These are phyloP conservation scores for Hygrocybe coccinea DNA, from an alignment of 768 basidiomycete species.

Conservation along the genomic window DNA sequence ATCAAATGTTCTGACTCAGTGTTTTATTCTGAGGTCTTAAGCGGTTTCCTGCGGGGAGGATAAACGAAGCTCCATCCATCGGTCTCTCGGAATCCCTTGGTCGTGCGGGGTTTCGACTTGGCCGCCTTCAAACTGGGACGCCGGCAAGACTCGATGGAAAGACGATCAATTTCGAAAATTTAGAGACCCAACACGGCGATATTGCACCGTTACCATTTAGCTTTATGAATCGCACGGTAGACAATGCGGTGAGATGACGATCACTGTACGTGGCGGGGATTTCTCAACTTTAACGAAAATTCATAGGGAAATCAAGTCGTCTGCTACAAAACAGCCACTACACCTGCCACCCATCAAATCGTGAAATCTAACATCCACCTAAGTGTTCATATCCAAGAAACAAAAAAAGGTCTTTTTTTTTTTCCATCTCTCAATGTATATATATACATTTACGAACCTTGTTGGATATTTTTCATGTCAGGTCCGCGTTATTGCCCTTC, in stretches of 20 bases:
- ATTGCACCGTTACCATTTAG: conserved; percentile 65
- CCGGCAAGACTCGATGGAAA: conserved; percentile 71
- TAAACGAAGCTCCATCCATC: conserved; percentile 64
- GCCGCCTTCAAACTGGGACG: conserved; percentile 80
- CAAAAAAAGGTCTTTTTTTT: conserved; percentile 62
- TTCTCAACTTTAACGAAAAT: background rate
- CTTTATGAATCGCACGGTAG: conserved; percentile 61
- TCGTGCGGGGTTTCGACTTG: conserved; percentile 73
- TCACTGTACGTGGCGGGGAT: background rate
- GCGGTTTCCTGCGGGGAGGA: conserved; percentile 71
- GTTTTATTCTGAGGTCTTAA: conserved; percentile 47
- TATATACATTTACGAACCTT: background rate
- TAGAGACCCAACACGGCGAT: conserved; percentile 68
- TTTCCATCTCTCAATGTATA: too few relatives aligned
- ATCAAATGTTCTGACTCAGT: background rate
- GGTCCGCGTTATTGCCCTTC: conserved; percentile 92
- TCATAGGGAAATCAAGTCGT: conserved; percentile 63
- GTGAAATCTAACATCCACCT: conserved; percentile 70
- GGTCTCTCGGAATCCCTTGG: conserved; percentile 75
- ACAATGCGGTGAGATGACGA: conserved; percentile 54
- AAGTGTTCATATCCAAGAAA: conserved; percentile 84
- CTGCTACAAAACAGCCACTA: conserved; percentile 74
- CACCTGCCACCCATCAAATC: conserved; percentile 65
- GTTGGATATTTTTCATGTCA: conserved; percentile 21
- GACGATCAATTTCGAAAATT: conserved; percentile 63